phyloP scores from a whole-genome alignment of 2,329 filamentous ascomycete genomes.

The Penicillium brasilianum region DNA sequence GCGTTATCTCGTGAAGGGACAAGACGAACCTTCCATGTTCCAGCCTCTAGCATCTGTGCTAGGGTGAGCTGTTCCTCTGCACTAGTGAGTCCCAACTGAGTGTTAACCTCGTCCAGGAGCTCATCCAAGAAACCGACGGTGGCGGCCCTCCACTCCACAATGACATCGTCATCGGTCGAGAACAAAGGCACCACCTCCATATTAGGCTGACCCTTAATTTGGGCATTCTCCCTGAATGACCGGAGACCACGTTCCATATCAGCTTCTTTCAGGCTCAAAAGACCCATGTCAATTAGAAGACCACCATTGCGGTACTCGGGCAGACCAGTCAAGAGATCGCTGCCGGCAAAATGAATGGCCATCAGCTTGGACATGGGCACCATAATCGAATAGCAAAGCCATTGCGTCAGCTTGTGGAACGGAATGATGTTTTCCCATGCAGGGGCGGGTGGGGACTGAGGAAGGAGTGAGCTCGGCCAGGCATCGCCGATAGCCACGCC shows the following conservation, averaged over 20 bases:
- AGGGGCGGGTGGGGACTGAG: slow-evolving; percentile 66
- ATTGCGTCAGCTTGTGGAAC: slow-evolving; percentile 94
- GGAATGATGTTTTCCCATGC: slow-evolving; percentile 83
- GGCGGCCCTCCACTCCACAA: slow-evolving; percentile 78
- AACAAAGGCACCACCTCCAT: slow-evolving; percentile 77
- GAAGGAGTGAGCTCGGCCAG: slow-evolving; percentile 88
- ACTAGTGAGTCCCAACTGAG: slow-evolving; percentile 69
- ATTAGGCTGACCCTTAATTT: slow-evolving; percentile 71
- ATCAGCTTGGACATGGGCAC: slow-evolving; percentile 84
- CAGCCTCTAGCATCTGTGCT: slow-evolving; percentile 90
- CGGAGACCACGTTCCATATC: slow-evolving; percentile 74
- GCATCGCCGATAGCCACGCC: slow-evolving; percentile 88
- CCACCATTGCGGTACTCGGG: slow-evolving; percentile 94
- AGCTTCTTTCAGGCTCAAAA: slow-evolving; percentile 74
- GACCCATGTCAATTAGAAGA: slow-evolving; percentile 81
- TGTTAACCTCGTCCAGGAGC: slow-evolving; percentile 71
- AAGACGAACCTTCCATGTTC: slow-evolving; percentile 88
- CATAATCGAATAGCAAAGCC: slow-evolving; percentile 94
- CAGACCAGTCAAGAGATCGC: slow-evolving; percentile 81
- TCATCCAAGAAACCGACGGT: slow-evolving; percentile 77
- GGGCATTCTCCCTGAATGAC: slow-evolving; percentile 71
- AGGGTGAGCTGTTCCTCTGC: slow-evolving; percentile 70
- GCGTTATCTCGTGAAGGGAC: background rate
- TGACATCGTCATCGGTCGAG: slow-evolving; percentile 73
- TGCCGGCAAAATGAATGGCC: slow-evolving; percentile 78